Conservation (phyloP, 2,329 filamentous ascomycete species). For the Xylariomycetidae sp. region DNA sequence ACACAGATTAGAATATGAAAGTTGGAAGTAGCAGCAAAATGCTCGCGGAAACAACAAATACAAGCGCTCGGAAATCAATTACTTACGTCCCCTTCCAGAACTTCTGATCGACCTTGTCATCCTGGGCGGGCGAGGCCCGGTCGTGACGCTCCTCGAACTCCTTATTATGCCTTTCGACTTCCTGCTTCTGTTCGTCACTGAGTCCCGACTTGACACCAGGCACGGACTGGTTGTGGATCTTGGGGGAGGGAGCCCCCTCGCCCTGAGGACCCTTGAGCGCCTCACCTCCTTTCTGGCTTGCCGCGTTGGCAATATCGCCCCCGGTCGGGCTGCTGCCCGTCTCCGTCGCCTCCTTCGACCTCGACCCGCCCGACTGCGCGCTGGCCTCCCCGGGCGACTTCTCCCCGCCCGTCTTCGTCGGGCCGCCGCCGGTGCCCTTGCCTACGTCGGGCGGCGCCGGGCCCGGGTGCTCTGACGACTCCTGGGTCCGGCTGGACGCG, state of each 20-base stretch:
- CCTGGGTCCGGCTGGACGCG: conserved; percentile 23
- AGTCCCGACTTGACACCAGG: conserved; percentile 32
- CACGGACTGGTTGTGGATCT: conserved; percentile 45
- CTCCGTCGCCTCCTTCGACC: conserved; percentile 35
- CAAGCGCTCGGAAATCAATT: conserved; percentile 1
- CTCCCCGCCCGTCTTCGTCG: conserved; percentile 26
- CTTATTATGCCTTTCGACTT: conserved; percentile 54
- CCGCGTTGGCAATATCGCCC: conserved; percentile 21
- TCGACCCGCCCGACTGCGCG: conserved; percentile 33
- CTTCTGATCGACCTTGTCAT: conserved; percentile 50
- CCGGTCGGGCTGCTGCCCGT: conserved; percentile 27
- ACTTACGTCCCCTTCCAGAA: conserved; percentile 47
- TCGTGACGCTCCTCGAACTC: conserved; percentile 55
- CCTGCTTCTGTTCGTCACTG: conserved; percentile 47
- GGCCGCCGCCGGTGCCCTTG: conserved; percentile 30
- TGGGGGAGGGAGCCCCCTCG: conserved; percentile 38
- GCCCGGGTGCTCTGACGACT: conserved; percentile 38
- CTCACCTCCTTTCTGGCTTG: conserved; percentile 26
- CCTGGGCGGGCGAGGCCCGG: conserved; percentile 32
- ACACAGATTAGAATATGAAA: conserved; percentile 1
- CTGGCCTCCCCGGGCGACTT: conserved; percentile 28
- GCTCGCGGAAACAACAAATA: no score
- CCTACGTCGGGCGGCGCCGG: conserved; percentile 35
- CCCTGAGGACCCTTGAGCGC: conserved; percentile 28
- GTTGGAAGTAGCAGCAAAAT: conserved; percentile 1